These are phyloP conservation scores for Fraxinus americana DNA, from an alignment of 257 asterid species.

Conservation along the genomic window DNA sequence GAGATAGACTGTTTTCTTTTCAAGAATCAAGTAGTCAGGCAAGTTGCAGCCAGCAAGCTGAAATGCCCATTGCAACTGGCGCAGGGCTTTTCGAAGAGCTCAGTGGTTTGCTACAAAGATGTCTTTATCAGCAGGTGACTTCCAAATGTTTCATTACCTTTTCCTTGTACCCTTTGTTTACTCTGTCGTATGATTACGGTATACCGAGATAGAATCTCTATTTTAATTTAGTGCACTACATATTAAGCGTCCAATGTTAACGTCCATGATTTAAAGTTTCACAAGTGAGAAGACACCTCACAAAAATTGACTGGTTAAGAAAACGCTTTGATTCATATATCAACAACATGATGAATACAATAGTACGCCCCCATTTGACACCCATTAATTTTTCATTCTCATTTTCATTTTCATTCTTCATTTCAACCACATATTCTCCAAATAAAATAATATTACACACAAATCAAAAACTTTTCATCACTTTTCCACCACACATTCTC, in stretches of 20 bases:
- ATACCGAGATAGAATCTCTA: background rate
- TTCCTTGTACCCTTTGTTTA: constrained; percentile 10
- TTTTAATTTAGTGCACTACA: background rate
- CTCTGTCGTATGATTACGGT: constrained; percentile 9
- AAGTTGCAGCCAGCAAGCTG: constrained; percentile 85
- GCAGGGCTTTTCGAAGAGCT: constrained; percentile 75
- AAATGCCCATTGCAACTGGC: constrained; percentile 41
- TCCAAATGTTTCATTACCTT: constrained; percentile 21
- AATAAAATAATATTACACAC: too few species aligned
- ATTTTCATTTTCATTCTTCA: too few species aligned
- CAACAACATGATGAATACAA: background rate
- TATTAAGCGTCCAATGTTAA: background rate
- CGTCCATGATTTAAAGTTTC: background rate
- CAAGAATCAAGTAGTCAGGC: constrained; percentile 96
- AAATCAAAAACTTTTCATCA: too few species aligned
- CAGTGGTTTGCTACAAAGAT: constrained; percentile 81
- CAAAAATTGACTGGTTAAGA: constrained; percentile 6
- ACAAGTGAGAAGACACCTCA: background rate
- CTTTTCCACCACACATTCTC: too few species aligned
- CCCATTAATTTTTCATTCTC: too few species aligned
- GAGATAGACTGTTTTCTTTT: constrained; percentile 58
- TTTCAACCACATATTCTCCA: too few species aligned
- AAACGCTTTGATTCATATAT: constrained; percentile 1
- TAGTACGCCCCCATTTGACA: background rate
- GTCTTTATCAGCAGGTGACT: constrained; percentile 84